Evolutionary conservation across 2,329 filamentous ascomycete genomes (phyloP), one percentile per base, ranked within the genome.

Genomic region (Diplodia intermedia): DNA sequence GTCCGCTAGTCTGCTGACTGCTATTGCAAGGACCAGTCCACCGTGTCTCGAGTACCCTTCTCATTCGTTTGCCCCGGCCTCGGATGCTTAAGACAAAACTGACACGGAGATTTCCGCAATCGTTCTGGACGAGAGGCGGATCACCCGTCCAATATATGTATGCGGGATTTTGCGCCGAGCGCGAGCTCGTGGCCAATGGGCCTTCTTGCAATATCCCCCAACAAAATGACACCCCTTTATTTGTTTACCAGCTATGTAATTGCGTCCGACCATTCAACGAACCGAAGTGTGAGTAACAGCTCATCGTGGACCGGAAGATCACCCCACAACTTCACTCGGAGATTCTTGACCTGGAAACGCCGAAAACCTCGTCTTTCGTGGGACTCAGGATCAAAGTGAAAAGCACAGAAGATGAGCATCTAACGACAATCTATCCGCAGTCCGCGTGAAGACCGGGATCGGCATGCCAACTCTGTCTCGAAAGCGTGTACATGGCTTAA

Each of bases 1-100:
- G 15, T 33, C 57, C 31, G 40, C 40, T 36, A 15, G 40, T 61
- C 57, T 61, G 57, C 57, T 61, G 57, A 61, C 23, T 33, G 50
- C 7, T n/a, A 7, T 31, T 9, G 12, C 18, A 23, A 55, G 3
- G 9, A 36, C 7, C 11, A 36, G 9, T 9, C 7, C 33, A 36
- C 53, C 29, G 29, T 36, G 29, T 33, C 52, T 15, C 11, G 11
- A 53, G 3, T 23, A 15, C 26, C 40, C 43, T n/a, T 47, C 4
- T 8, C 43, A 8, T 20, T 47, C 43, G 20, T 47, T 47, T 20
- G 18, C 43, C 43, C 9, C 18, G 40, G 40, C 40, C 40, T 15
- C 40, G 15, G 18, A 26, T 18, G 15, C 40, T 2, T 18, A 18
- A n/a, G 40, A 43, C 31, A 8, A 33, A 33, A 33, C 33, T 47